phyloP scores from a whole-genome alignment of 2,329 filamentous ascomycete species.

The Verruconis gallopava region DNA sequence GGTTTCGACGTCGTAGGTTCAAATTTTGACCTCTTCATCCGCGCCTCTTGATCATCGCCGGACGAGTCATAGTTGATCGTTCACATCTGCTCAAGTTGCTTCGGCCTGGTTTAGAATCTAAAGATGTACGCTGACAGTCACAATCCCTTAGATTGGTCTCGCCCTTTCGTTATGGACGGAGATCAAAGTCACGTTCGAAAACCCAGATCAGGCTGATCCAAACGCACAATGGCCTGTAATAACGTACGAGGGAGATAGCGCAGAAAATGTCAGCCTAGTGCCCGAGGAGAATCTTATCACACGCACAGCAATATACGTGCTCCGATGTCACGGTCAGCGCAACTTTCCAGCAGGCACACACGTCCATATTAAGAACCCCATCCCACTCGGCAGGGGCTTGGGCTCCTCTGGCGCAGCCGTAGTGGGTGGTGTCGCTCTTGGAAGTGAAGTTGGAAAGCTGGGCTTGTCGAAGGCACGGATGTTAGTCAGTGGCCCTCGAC shows the following conservation, averaged over 20 bases:
- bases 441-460: conserved; percentile 75
- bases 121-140: neutral
- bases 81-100: neutral
- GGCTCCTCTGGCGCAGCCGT: conserved; percentile 95
- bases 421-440: conserved; percentile 86
- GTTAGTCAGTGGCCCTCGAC: conserved; percentile 31
- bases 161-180: conserved; percentile 91
- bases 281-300: conserved; percentile 88
- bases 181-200: conserved; percentile 65
- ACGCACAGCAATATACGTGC: conserved; percentile 82
- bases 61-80: too few relatives aligned
- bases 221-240: conserved; percentile 59
- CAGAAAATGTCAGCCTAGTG: conserved; percentile 67
- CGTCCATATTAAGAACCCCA: conserved; percentile 91
- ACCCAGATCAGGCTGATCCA: conserved; percentile 37
- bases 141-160: conserved; percentile 52
- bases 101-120: neutral
- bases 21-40: too few relatives aligned
- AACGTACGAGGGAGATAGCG: conserved; percentile 73
- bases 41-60: too few relatives aligned
- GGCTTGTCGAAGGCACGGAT: conserved; percentile 66
- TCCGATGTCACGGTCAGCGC: conserved; percentile 80
- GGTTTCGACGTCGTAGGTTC: conserved; percentile 67
- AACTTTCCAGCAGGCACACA: conserved; percentile 75
- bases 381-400: conserved; percentile 80